Evolutionary conservation across 257 asterid species (phyloP).

Genomic region (Cordia subcordata): DNA sequence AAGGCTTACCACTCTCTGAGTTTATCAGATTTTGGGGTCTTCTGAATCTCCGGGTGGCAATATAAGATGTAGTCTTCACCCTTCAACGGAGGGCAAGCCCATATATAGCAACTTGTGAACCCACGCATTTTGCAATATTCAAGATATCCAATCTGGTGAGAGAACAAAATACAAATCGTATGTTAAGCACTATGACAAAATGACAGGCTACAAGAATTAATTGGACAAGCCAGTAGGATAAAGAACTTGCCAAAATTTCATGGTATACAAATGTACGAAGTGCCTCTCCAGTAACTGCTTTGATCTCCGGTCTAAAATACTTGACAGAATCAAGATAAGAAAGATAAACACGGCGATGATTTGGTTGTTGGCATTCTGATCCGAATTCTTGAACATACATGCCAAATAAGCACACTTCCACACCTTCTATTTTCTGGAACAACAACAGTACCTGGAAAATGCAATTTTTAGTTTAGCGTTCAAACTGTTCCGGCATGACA

Average conservation of each 20-base stretch:
- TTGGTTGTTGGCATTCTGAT: conserved; percentile 93
- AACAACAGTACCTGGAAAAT: conserved; percentile 71
- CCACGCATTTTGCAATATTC: conserved; percentile 96
- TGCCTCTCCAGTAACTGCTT: conserved; percentile 92
- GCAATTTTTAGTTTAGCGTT: conserved; percentile 19
- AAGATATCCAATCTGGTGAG: conserved; percentile 81
- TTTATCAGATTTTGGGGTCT: conserved; percentile 97
- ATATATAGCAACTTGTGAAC: conserved; percentile 93
- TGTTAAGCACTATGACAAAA: background rate
- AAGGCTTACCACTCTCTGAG: conserved; percentile 90
- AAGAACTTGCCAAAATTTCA: conserved; percentile 80
- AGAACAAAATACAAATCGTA: conserved; percentile 6
- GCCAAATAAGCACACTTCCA: conserved; percentile 97
- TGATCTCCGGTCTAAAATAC: conserved; percentile 96
- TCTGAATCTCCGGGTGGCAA: conserved; percentile 99
- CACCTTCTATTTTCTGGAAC: conserved; percentile 97
- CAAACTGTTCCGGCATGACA: background rate
- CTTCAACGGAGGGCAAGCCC: conserved; percentile 99
- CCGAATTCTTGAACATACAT: conserved; percentile 99
- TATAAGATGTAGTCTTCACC: conserved; percentile 97
- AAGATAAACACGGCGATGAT: conserved; percentile 97
- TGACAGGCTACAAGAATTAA: conserved; percentile 4
- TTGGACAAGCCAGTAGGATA: conserved; percentile 11
- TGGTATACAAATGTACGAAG: conserved; percentile 96
- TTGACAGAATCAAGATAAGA: conserved; percentile 96